A percentile compares a stretch with the other conserved stretches of the same genome.
Evolutionary conservation across 768 basidiomycete genomes (phyloP).

Genomic region (Pisolithus tinctorius): DNA sequence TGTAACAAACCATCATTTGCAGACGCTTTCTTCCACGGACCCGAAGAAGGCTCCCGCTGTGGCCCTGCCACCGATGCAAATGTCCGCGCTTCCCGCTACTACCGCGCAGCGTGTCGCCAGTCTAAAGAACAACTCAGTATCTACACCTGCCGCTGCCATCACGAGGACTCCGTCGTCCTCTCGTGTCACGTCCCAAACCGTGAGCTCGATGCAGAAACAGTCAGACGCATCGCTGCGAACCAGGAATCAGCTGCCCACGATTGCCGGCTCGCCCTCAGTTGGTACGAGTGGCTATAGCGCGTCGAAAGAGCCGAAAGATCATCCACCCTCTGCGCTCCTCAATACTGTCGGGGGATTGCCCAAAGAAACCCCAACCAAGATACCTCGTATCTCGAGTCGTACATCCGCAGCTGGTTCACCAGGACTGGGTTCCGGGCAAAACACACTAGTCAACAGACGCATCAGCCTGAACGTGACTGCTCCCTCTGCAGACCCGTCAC

Average conservation of each 20-base stretch:
- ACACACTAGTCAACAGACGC: slow-evolving; percentile 49
- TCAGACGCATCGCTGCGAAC: slow-evolving; percentile 76
- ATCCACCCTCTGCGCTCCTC: slow-evolving; percentile 43
- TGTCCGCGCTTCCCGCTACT: slow-evolving; percentile 71
- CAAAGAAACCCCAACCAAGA: slow-evolving; percentile 90
- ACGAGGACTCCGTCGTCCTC: slow-evolving; percentile 44
- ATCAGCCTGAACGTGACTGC: slow-evolving; percentile 55
- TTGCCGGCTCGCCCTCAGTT: slow-evolving; percentile 90
- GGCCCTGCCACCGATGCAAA: slow-evolving; percentile 85
- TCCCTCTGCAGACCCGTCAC: slow-evolving; percentile 61
- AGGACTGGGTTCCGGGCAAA: slow-evolving; percentile 48
- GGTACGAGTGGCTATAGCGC: slow-evolving; percentile 50
- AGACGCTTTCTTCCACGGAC: slow-evolving; percentile 84
- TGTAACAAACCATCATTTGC: background rate
- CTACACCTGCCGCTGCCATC: slow-evolving; percentile 36
- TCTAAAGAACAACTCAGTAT: slow-evolving; percentile 51
- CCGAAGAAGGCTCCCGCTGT: slow-evolving; percentile 68
- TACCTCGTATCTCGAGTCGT: slow-evolving; percentile 85
- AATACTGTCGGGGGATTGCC: slow-evolving; percentile 47
- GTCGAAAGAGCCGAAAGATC: slow-evolving; percentile 51
- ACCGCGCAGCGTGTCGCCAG: slow-evolving; percentile 84
- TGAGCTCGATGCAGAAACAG: slow-evolving; percentile 82
- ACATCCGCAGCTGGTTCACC: slow-evolving; percentile 73
- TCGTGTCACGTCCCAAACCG: slow-evolving; percentile 72
- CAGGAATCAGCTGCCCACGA: slow-evolving; percentile 78